Percentiles rank a stretch among this genome's conserved stretches.
Conservation (phyloP, 176 grass and related monocot genomes). For the Zoysia japonica region DNA sequence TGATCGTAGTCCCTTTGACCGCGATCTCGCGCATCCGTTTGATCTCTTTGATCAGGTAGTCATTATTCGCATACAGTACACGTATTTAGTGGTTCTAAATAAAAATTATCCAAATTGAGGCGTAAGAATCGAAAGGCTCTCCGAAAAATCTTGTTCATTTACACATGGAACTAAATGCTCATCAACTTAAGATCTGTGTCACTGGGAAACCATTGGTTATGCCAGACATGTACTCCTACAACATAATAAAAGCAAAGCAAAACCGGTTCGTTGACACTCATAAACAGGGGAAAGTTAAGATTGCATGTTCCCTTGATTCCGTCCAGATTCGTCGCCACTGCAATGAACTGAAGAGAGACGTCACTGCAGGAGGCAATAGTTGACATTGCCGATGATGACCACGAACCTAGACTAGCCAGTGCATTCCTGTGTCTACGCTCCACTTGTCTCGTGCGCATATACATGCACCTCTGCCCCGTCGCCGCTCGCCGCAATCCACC, state of each 20-base stretch:
- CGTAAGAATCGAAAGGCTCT: no score
- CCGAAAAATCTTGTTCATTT: background rate
- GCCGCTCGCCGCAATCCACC: background rate
- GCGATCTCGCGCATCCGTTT: no score
- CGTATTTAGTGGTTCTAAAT: no score
- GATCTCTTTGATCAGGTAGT: no score
- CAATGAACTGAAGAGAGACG: background rate
- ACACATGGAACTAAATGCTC: no score
- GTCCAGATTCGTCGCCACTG: conserved; percentile 9
- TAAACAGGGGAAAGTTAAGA: background rate
- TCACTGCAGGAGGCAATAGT: no score
- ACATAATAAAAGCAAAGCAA: background rate
- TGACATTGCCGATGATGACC: no score
- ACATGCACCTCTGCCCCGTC: background rate
- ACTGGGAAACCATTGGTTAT: background rate
- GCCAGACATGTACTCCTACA: background rate
- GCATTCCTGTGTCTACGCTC: background rate
- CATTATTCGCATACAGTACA: no score
- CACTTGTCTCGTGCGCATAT: conserved; percentile 22
- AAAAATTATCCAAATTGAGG: no score
- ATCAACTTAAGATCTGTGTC: background rate
- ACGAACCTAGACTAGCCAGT: background rate
- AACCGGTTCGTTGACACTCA: background rate
- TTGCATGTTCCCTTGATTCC: background rate
- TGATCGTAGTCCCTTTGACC: no score